Base-by-base conservation (phyloP, 192 early-diverging fungal genomes). In the Martensiomyces pterosporus region DNA sequence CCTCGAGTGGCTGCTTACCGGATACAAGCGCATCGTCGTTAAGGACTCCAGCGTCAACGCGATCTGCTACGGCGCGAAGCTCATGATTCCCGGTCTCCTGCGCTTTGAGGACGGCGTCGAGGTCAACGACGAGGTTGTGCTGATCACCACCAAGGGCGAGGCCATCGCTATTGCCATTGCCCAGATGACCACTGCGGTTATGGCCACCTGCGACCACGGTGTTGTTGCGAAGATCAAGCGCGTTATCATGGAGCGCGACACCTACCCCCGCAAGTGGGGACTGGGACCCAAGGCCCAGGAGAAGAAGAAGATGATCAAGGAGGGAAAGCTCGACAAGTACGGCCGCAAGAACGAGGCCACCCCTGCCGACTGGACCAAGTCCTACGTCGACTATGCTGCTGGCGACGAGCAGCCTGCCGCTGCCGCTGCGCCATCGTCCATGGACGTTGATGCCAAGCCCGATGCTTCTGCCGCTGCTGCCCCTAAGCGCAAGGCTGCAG, bases 71-170 rank as follows among this genome's bases (percentile, higher is more conserved):
- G 96, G 96, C 50, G 96, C 96, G 61, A 96, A 97, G 82, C 70
- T 97, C 39, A 97, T 99, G 96, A 82, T 99, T 44, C 96, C 96
- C 17, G 96, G 96, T 66, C 84, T 97, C 16, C 78, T 99, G 43
- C 88, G 94, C 23, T 99, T 90, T 57, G 93, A 97, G 75, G 86
- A 87, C 49, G 93, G 86, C 35, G 85, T 99, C 61, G 96, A 99
- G 67, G 60, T 97, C 60, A 81, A 93, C 69, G 94, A 99, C 64
- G 96, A 99, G 76, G 83, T 99, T 36, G 92, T 99, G 18, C 76
- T 99, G 55, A 99, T 99, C 90, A 92, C 96, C 35, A 99, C 96
- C 67, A 99, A 99, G 84, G 96, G 96, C 51, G 96, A 99, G 66
- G 96, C 96, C 26, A 95, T 99, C 57, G 96, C 96, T 14, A 78